Evolutionary conservation across 441 rosid species (phyloP).

Genomic region (Bocquillonia castaneifolia): DNA sequence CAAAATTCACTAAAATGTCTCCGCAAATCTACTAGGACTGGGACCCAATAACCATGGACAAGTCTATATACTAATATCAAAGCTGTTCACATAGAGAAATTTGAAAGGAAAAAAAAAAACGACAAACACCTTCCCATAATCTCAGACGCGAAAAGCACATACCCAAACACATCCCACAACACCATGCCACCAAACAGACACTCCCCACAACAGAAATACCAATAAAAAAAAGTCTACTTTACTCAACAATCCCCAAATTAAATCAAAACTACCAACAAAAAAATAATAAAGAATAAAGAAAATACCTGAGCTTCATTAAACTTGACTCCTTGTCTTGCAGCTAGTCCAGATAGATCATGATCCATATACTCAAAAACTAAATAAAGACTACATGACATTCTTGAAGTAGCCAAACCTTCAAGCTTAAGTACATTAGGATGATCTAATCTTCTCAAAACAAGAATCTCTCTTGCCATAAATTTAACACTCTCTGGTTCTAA

Average conservation of each 20-base stretch:
- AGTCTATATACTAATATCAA: constrained; percentile 14
- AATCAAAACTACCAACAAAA: constrained; percentile 7
- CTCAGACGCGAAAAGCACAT: constrained; percentile 21
- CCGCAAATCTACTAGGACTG: constrained; percentile 15
- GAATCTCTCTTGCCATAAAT: constrained; percentile 95
- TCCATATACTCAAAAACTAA: constrained; percentile 85
- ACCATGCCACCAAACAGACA: constrained; percentile 19
- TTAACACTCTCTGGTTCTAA: constrained; percentile 85
- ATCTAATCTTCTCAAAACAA: constrained; percentile 52
- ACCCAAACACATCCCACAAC: constrained; percentile 15
- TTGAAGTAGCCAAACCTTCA: constrained; percentile 80
- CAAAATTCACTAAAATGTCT: constrained; percentile 12
- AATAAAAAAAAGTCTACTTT: neutral
- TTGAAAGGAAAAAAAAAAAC: constrained; percentile 8
- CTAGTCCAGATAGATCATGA: constrained; percentile 80
- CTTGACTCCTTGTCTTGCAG: constrained; percentile 56
- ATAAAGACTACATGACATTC: constrained; percentile 80
- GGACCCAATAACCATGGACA: constrained; percentile 33
- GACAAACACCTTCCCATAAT: constrained; percentile 23
- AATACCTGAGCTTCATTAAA: constrained; percentile 76
- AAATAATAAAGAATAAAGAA: neutral
- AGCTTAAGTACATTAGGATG: constrained; percentile 90
- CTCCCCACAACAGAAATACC: neutral
- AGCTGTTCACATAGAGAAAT: neutral
- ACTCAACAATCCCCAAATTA: constrained; percentile 13